Conservation (phyloP, 2,329 filamentous ascomycete genomes). For the Colletotrichum chlorophyti region DNA sequence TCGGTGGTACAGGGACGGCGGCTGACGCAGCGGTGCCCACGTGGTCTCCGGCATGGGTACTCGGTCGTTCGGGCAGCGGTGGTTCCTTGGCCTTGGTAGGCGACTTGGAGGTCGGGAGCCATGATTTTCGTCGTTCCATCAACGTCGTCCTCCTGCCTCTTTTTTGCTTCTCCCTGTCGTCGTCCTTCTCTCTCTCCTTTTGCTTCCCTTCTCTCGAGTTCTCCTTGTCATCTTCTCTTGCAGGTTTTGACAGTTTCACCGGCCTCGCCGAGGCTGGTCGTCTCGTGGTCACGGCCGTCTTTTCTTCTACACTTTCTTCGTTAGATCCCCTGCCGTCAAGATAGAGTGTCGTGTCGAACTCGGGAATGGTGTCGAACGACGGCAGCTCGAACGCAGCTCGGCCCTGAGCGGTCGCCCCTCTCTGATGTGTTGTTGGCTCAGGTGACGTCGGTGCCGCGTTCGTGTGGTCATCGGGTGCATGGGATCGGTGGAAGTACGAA, state of each 20-base stretch:
- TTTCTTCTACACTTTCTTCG: constrained; percentile 36
- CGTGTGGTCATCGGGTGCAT: constrained; percentile 40
- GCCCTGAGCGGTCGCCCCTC: constrained; percentile 32
- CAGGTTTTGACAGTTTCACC: constrained; percentile 7
- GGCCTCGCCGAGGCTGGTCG: constrained; percentile 10
- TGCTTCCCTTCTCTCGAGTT: constrained; percentile 23
- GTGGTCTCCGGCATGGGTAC: constrained; percentile 26
- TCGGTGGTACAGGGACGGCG: constrained; percentile 16
- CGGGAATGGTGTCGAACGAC: constrained; percentile 57
- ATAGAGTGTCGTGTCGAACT: constrained; percentile 55
- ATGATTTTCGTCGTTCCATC: constrained; percentile 57
- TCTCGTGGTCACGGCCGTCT: constrained; percentile 8
- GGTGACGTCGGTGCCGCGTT: constrained; percentile 15
- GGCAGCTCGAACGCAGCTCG: constrained; percentile 57
- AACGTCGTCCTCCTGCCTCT: constrained; percentile 51
- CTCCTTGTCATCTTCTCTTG: constrained; percentile 22
- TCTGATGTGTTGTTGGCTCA: constrained; percentile 26
- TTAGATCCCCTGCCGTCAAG: constrained; percentile 38
- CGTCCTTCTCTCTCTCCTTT: constrained; percentile 17
- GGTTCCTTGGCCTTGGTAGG: constrained; percentile 43
- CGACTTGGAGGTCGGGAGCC: constrained; percentile 56
- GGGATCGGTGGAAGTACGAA: constrained; percentile 40
- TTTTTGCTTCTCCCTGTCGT: constrained; percentile 13
- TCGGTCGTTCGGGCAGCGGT: constrained; percentile 34
- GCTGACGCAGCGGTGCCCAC: constrained; percentile 14